Evolutionary conservation across 805 yeast genomes (phyloP).

Genomic region (Scheffersomyces ergatensis): DNA sequence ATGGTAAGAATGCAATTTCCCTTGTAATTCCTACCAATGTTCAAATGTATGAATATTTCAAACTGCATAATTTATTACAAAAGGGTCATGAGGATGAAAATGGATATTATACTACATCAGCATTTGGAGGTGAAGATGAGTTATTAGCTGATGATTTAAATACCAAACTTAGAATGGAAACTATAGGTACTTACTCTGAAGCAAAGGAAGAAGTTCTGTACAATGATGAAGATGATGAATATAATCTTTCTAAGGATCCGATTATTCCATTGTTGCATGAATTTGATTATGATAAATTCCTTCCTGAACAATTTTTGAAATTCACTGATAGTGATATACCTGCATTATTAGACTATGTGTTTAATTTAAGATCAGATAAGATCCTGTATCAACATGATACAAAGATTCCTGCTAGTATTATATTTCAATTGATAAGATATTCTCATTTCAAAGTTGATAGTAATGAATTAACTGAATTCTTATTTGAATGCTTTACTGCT

Average conservation of each 20-base stretch:
- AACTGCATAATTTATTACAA: conserved; percentile 43
- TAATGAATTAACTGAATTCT: conserved; percentile 52
- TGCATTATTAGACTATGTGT: conserved; percentile 45
- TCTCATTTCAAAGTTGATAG: conserved; percentile 59
- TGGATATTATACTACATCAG: conserved; percentile 7
- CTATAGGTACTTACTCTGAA: conserved; percentile 16
- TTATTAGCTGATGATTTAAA: conserved; percentile 25
- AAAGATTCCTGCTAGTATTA: conserved; percentile 63
- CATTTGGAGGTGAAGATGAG: conserved; percentile 9
- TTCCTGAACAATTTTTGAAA: conserved; percentile 59
- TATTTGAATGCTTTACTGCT: conserved; percentile 59
- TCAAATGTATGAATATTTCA: conserved; percentile 57
- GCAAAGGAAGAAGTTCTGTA: conserved; percentile 11
- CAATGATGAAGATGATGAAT: conserved; percentile 23
- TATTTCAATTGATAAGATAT: conserved; percentile 69
- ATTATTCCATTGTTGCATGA: conserved; percentile 26
- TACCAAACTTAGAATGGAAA: conserved; percentile 30
- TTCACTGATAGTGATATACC: conserved; percentile 61
- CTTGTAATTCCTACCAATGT: conserved; percentile 52
- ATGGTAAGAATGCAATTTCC: conserved; percentile 52
- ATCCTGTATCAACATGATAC: conserved; percentile 42
- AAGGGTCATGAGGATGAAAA: conserved; percentile 10
- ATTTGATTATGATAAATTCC: conserved; percentile 56
- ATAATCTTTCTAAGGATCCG: conserved; percentile 27
- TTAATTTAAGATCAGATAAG: conserved; percentile 41